Evolutionary conservation across 2,329 filamentous ascomycete genomes (phyloP), one percentile per base, ranked within the genome.

Genomic region (Botrytis galanthina): DNA sequence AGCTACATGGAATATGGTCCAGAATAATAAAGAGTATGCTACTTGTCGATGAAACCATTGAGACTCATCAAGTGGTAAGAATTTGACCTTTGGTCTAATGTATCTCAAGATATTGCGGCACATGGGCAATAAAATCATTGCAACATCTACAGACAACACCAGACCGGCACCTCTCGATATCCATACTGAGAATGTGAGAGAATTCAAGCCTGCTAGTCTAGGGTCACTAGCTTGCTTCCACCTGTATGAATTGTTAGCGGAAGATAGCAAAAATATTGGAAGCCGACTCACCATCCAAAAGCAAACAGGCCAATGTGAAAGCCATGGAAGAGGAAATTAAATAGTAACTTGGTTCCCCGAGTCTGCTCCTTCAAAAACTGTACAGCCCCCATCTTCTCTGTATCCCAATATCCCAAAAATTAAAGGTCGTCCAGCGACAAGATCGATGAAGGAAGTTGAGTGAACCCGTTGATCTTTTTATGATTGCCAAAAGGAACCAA

Each of bases 1-100:
- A 22, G 87, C 81, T 1, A 91, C 92, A 82, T 99, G 96, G 42
- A 93, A 83, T 68, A 90, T 87, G 42, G 91, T 93, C 83, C 95
- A 99, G 72, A 97, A 81, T 4, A 98, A 86, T 84, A 98, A 86
- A 1, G 94, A 87, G 81, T 99, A 99, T 29, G 96, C 95, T 61
- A 97, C 88, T 83, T 99, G 96, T 76, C 95, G 89, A 85, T 99
- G 96, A 83, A 99, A 97, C 94, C 94, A 99, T 77, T 95, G 88
- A 74, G 94, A 97, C 84, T 99, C 96, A 80, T 99, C 96, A n/a
- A 99, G 87, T 8, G 96, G 96, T 20, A 98, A 82, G 85, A 92
- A 97, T 82, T 90, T 89, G 76, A 97, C 84, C 85, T 97, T 97
- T 39, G 96, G 96, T 76, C 96, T 89, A 73, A 98, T 83, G 81